Evolutionary conservation across 352 stramenopile species (phyloP), one percentile per base, ranked within the genome.

Genomic region (Phytophthora chlamydospora): DNA sequence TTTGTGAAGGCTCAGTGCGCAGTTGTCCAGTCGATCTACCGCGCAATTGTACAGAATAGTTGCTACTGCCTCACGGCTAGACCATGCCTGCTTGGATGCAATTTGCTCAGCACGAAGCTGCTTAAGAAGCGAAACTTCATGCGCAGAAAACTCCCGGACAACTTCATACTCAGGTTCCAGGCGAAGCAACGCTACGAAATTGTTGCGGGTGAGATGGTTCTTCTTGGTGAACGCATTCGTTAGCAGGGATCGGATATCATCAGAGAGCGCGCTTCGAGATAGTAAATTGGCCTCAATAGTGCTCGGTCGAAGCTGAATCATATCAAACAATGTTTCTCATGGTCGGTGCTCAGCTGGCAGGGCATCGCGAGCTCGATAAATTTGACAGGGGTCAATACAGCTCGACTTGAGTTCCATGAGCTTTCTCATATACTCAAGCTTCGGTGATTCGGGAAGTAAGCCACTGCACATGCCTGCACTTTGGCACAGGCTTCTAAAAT

Each of bases 71-170:
- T 41, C 31, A 16, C 39, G 21, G 2, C 36, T 8, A 9, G 34
- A 47, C 53, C 21, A 48, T 3, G 24, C 21, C 4, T 10, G 11
- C 13, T 47, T 62, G 3, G 21, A 24, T 13, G 34, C 33, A 34
- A 54, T 42, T 35, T 62, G 35, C 7, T 53, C 43, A 2, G 34
- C 41, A 10, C 33, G 53, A 46, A 62, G 29, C 40, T 54, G 33
- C 34, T 51, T 62, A 5, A 62, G 34, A 13, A 62, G n/a, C 29
- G 34, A 3, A 49, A 54, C 53, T 34, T 54, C 35, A 27, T 48
- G 34, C 3, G 43, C 43, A 10, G n/a, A 31, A 27, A 54, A 62
- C n/a, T 54, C 35, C 12, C n/a, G 10, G 4, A 10, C 24, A 13
- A 1, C 24, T n/a, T 62, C 24, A 27, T 54, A 59, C 33, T 51